Conservation (phyloP, 1,284 basidiomycete species). For the Mrakiaceae sp. region DNA sequence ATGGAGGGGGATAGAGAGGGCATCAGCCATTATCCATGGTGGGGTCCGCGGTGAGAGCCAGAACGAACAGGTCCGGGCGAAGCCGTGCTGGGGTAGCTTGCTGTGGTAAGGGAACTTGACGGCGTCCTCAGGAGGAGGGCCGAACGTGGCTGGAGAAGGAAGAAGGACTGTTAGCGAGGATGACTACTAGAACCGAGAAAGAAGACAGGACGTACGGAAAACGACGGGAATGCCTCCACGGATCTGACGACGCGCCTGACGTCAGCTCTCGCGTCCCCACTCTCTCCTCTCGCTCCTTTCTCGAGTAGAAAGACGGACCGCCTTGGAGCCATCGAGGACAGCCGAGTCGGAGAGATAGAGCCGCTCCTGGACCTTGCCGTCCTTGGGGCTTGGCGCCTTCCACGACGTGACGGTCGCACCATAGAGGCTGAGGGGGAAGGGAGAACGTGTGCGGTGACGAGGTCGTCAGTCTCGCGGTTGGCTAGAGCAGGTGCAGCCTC, state of each 20-base stretch:
- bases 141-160: constrained; percentile 51
- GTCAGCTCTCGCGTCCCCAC: not conserved
- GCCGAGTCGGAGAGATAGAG: constrained; percentile 75
- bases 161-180: not conserved
- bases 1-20: constrained; percentile 1
- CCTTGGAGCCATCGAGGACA: constrained; percentile 56
- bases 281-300: not conserved
- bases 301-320: constrained; percentile 29
- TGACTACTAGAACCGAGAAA: not conserved
- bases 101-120: constrained; percentile 46
- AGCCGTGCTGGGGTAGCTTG: constrained; percentile 70
- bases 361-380: constrained; percentile 44
- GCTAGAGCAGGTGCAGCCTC: not conserved
- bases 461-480: not conserved
- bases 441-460: not conserved
- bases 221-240: constrained; percentile 30
- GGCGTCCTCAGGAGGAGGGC: constrained; percentile 45
- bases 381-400: constrained; percentile 27
- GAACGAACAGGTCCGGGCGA: constrained; percentile 48
- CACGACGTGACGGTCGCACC: constrained; percentile 55
- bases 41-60: too few species aligned
- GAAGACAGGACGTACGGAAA: constrained; percentile 24
- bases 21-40: not conserved
- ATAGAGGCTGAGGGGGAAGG: constrained; percentile 38
- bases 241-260: constrained; percentile 21